Evolutionary conservation across 2,329 filamentous ascomycete species (phyloP).

Genomic region (Helminthosporium solani): DNA sequence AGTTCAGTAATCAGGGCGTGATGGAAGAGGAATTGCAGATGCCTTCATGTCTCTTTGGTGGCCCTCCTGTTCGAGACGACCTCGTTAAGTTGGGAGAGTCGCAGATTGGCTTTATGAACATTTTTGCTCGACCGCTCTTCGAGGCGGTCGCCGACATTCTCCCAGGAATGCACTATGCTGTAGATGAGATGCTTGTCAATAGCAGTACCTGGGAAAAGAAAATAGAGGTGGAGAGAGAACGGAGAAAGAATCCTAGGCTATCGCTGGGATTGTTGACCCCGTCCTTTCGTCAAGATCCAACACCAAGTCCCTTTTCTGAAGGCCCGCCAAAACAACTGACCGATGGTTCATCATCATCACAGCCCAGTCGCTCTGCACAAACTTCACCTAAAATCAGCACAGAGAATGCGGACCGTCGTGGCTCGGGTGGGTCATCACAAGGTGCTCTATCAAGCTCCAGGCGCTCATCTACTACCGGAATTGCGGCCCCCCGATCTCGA

Average conservation of each 20-base stretch:
- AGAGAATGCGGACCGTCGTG: constrained; percentile 27
- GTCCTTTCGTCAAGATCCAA: constrained; percentile 28
- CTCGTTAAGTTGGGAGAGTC: constrained; percentile 78
- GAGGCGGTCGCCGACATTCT: constrained; percentile 83
- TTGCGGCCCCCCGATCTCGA: constrained; percentile 23
- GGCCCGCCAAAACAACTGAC: constrained; percentile 15
- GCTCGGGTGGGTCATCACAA: constrained; percentile 30
- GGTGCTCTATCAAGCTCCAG: constrained; percentile 23
- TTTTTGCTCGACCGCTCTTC: constrained; percentile 92
- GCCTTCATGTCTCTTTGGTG: constrained; percentile 78
- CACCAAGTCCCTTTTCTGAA: constrained; percentile 38
- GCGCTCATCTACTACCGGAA: constrained; percentile 31
- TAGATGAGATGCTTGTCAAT: constrained; percentile 78
- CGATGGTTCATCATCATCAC: constrained; percentile 10
- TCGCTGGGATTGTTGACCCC: constrained; percentile 24
- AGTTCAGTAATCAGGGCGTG: constrained; percentile 87
- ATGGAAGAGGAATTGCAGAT: constrained; percentile 91
- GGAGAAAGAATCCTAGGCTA: constrained; percentile 38
- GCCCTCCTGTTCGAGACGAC: constrained; percentile 78
- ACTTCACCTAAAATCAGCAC: constrained; percentile 2
- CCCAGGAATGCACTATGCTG: constrained; percentile 79
- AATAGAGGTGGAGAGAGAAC: constrained; percentile 64
- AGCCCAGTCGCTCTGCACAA: constrained; percentile 9
- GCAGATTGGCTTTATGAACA: constrained; percentile 94
- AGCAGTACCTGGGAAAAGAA: constrained; percentile 70